Conservation (phyloP, 352 stramenopile genomes). For the Achlya hypogyna region DNA sequence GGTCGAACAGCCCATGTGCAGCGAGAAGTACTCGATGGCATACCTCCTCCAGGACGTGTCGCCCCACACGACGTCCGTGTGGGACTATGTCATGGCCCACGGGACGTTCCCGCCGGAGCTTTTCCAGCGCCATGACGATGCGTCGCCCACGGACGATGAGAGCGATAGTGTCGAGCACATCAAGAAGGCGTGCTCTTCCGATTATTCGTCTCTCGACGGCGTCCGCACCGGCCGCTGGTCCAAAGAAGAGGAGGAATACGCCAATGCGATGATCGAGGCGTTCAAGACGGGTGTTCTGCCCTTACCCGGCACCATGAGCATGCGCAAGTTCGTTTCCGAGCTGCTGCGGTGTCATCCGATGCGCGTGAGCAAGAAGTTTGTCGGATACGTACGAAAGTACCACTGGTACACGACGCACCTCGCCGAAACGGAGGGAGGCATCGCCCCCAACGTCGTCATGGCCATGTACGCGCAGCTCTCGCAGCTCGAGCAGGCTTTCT, state of each 20-base stretch:
- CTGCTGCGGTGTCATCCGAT: constrained; percentile 84
- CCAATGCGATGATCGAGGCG: constrained; percentile 73
- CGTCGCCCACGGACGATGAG: constrained; percentile 15
- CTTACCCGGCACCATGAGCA: constrained; percentile 67
- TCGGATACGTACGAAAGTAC: constrained; percentile 82
- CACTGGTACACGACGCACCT: constrained; percentile 45
- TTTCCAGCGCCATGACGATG: constrained; percentile 60
- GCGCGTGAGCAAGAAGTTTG: constrained; percentile 89
- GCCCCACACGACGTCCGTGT: constrained; percentile 29
- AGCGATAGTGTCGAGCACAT: not conserved
- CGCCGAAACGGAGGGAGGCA: not conserved
- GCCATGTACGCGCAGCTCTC: not conserved
- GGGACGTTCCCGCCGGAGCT: constrained; percentile 55
- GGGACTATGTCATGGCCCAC: constrained; percentile 48
- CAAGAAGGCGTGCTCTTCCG: constrained; percentile 38
- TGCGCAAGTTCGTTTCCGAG: constrained; percentile 81
- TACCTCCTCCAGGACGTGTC: constrained; percentile 25
- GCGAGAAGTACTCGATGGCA: constrained; percentile 33
- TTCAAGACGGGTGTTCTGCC: constrained; percentile 65
- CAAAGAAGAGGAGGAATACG: constrained; percentile 62
- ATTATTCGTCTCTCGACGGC: constrained; percentile 67
- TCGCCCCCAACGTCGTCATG: not conserved
- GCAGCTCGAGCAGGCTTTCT: not conserved
- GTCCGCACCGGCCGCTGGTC: constrained; percentile 67
- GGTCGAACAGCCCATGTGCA: constrained; percentile 6